Conservation (phyloP, 108 stramenopile species). For the Fragilaria crotonensis region DNA sequence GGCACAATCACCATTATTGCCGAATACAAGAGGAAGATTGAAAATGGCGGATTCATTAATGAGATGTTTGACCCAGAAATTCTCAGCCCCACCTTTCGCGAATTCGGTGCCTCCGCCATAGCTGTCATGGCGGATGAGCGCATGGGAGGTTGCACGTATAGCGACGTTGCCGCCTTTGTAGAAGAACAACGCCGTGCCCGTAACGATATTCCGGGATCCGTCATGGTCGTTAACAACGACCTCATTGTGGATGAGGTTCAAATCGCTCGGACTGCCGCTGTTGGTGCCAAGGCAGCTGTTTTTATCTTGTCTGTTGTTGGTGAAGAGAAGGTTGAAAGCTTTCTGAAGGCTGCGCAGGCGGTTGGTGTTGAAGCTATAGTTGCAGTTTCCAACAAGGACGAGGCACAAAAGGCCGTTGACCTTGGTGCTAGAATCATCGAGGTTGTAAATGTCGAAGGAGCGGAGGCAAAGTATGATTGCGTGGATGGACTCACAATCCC, state of each 20-base stretch:
- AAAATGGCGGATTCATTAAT: constrained; percentile 15
- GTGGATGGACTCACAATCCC: constrained; percentile 35
- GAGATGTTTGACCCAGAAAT: constrained; percentile 44
- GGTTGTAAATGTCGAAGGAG: constrained; percentile 35
- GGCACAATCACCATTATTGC: constrained; percentile 85
- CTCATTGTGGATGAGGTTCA: constrained; percentile 79
- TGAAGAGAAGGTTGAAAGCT: constrained; percentile 24
- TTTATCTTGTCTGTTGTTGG: constrained; percentile 46
- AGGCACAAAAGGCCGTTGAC: constrained; percentile 65
- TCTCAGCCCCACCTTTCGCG: constrained; percentile 58
- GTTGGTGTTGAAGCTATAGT: constrained; percentile 58
- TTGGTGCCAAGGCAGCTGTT: constrained; percentile 49
- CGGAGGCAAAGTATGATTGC: constrained; percentile 37
- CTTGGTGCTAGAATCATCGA: constrained; percentile 49
- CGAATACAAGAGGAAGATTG: constrained; percentile 75
- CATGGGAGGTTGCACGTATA: constrained; percentile 73
- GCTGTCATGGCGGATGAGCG: constrained; percentile 75
- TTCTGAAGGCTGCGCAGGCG: constrained; percentile 35
- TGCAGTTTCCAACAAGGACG: constrained; percentile 46
- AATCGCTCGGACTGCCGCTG: constrained; percentile 52
- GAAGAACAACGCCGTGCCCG: constrained; percentile 59
- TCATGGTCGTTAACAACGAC: constrained; percentile 70
- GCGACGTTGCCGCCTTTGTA: constrained; percentile 48
- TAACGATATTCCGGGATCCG: constrained; percentile 72
- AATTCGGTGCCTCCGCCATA: constrained; percentile 71